phyloP scores from a whole-genome alignment of 2,329 filamentous ascomycete genomes.

The Xylariaceae sp. region DNA sequence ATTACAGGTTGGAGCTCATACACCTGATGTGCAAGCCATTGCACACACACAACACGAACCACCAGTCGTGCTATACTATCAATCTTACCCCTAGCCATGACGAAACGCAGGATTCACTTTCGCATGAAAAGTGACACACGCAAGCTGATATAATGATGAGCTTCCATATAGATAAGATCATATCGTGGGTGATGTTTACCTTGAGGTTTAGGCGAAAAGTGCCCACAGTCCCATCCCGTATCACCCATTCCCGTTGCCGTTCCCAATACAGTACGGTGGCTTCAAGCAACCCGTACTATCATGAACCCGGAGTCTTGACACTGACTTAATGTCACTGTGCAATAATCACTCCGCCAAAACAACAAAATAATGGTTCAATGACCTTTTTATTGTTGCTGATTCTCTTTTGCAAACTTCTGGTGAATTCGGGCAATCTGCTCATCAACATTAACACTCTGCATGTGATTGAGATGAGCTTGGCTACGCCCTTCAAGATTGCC shows the following conservation, averaged over 20 bases:
- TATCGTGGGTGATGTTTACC: slow-evolving; percentile 26
- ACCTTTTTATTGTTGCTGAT: slow-evolving; percentile 22
- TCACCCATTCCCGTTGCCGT: neutral
- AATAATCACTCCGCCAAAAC: neutral
- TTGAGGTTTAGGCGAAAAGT: slow-evolving; percentile 17
- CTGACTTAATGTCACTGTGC: neutral
- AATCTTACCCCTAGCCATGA: slow-evolving; percentile 1
- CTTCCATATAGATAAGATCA: slow-evolving; percentile 22
- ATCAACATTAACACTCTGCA: slow-evolving; percentile 71
- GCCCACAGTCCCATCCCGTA: neutral
- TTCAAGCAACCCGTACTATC: neutral
- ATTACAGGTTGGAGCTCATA: neutral
- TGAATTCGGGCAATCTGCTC: slow-evolving; percentile 71
- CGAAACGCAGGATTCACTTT: slow-evolving; percentile 1
- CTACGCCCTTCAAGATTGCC: slow-evolving; percentile 57
- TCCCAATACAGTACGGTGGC: neutral
- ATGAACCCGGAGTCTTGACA: neutral
- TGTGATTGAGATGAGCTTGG: slow-evolving; percentile 49
- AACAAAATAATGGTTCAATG: neutral
- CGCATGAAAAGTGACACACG: slow-evolving; percentile 6
- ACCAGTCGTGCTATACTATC: neutral
- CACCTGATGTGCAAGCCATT: neutral
- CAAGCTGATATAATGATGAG: slow-evolving; percentile 24
- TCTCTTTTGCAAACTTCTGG: slow-evolving; percentile 46
- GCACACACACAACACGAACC: neutral